A percentile compares a stretch with the other conserved stretches of the same genome.
phyloP scores from a whole-genome alignment of 176 grass and related monocot genomes.

The Metroxylon sagu region DNA sequence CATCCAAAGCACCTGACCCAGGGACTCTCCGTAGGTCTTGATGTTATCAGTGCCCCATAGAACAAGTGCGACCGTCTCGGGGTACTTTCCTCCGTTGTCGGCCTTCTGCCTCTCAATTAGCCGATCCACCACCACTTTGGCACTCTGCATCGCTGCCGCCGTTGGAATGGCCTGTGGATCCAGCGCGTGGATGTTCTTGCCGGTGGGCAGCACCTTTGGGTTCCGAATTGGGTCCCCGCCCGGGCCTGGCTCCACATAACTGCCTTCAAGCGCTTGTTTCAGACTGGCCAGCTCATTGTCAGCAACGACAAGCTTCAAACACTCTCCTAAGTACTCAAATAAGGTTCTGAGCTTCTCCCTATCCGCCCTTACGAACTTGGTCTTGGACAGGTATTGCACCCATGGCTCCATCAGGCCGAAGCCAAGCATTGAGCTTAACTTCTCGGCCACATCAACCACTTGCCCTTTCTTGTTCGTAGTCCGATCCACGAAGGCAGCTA shows the following conservation, averaged over 20 bases:
- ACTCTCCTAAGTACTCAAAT: slow-evolving; percentile 75
- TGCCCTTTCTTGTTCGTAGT: slow-evolving; percentile 84
- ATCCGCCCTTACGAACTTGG: slow-evolving; percentile 78
- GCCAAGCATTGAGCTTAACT: slow-evolving; percentile 64
- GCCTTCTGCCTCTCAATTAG: slow-evolving; percentile 81
- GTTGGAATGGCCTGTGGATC: slow-evolving; percentile 95
- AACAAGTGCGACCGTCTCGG: slow-evolving; percentile 96
- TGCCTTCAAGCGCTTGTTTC: slow-evolving; percentile 86
- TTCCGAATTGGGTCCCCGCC: slow-evolving; percentile 93
- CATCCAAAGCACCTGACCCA: slow-evolving; percentile 97
- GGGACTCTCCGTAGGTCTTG: slow-evolving; percentile 95
- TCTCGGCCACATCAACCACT: slow-evolving; percentile 69
- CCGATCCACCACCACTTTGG: slow-evolving; percentile 81
- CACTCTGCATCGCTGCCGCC: slow-evolving; percentile 82
- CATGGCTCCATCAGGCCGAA: slow-evolving; percentile 77
- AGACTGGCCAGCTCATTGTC: slow-evolving; percentile 84
- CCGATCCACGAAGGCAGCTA: slow-evolving; percentile 62
- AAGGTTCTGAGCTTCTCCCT: slow-evolving; percentile 76
- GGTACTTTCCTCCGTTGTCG: slow-evolving; percentile 81
- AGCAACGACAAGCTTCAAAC: slow-evolving; percentile 72
- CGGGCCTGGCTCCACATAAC: slow-evolving; percentile 85
- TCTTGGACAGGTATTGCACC: slow-evolving; percentile 77
- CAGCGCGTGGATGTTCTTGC: slow-evolving; percentile 97
- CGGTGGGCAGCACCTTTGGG: slow-evolving; percentile 93
- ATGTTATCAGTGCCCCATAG: slow-evolving; percentile 98